Conservation (phyloP, 2,329 filamentous ascomycete species). For the Dothideomycetes sp. region DNA sequence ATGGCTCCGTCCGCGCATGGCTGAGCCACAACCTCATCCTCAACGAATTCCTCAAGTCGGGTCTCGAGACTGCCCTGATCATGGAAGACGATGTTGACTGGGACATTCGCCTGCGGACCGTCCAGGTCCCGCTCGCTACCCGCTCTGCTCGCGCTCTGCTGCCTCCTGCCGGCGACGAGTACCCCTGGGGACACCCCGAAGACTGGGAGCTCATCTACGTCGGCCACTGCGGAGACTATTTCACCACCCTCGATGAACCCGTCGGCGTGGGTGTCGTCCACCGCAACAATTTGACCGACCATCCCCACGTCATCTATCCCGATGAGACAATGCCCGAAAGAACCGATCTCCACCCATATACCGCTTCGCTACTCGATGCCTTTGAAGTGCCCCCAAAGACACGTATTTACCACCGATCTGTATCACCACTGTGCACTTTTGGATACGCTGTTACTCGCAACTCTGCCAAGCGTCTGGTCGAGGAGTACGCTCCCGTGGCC, state of each 20-base stretch:
- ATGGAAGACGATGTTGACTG: slow-evolving; percentile 40
- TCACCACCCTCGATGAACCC: slow-evolving; percentile 15
- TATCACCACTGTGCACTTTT: slow-evolving; percentile 37
- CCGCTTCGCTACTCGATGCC: slow-evolving; percentile 27
- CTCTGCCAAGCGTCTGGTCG: slow-evolving; percentile 26
- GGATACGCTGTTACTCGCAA: slow-evolving; percentile 35
- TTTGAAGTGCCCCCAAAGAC: slow-evolving; percentile 30
- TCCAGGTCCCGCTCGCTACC: slow-evolving; percentile 33
- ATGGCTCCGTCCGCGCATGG: slow-evolving; percentile 33
- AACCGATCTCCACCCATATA: slow-evolving; percentile 30
- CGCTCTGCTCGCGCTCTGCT: slow-evolving; percentile 30
- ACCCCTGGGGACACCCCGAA: slow-evolving; percentile 32
- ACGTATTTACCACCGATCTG: slow-evolving; percentile 33
- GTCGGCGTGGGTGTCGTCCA: slow-evolving; percentile 15
- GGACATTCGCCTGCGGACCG: slow-evolving; percentile 35
- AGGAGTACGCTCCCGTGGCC: slow-evolving; percentile 27
- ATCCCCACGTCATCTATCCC: slow-evolving; percentile 25
- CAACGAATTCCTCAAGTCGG: slow-evolving; percentile 33
- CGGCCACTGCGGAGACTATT: slow-evolving; percentile 35
- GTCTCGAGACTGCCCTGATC: slow-evolving; percentile 34
- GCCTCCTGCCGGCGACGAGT: slow-evolving; percentile 7
- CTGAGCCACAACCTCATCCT: slow-evolving; percentile 33
- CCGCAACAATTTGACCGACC: slow-evolving; percentile 20
- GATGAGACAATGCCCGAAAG: slow-evolving; percentile 31
- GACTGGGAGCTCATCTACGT: slow-evolving; percentile 33